Evolutionary conservation across 2,329 filamentous ascomycete genomes (phyloP).

Genomic region (Xylaria arbuscula): DNA sequence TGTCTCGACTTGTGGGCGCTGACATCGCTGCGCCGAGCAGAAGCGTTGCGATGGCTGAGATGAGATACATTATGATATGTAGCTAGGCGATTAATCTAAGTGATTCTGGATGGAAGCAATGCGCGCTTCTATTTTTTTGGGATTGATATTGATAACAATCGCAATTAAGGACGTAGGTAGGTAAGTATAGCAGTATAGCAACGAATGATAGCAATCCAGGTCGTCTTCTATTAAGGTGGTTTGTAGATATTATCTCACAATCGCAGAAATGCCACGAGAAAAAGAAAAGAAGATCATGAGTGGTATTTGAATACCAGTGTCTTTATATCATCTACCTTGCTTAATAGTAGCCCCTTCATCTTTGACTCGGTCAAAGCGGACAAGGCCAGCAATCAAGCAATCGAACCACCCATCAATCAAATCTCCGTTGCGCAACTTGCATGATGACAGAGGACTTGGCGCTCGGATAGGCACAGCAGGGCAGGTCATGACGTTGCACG

Average conservation of each 20-base stretch:
- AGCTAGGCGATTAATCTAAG: not conserved
- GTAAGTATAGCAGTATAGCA: not conserved
- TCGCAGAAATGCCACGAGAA: not conserved
- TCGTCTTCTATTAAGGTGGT: not conserved
- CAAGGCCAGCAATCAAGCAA: not conserved
- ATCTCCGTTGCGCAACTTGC: not conserved
- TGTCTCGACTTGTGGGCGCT: conserved; percentile 11
- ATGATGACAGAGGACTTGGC: not conserved
- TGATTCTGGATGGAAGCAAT: not conserved
- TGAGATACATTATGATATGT: conserved; percentile 34
- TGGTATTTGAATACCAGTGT: conserved; percentile 12
- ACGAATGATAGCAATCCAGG: not conserved
- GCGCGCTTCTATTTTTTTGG: not conserved
- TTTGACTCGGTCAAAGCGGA: not conserved
- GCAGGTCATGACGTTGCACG: conserved; percentile 17
- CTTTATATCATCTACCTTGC: not conserved
- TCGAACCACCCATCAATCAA: not conserved
- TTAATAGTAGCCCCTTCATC: not conserved
- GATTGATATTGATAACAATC: not conserved
- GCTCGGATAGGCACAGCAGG: not conserved
- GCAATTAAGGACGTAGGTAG: not conserved
- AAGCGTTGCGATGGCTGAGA: conserved; percentile 27
- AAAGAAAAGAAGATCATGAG: not conserved
- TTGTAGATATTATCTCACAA: not conserved
- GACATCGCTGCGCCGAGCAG: conserved; percentile 35